Percentiles rank a stretch among this genome's conserved stretches.
Conservation (phyloP, 441 rosid species). For the Arabidopsis lyrata region DNA sequence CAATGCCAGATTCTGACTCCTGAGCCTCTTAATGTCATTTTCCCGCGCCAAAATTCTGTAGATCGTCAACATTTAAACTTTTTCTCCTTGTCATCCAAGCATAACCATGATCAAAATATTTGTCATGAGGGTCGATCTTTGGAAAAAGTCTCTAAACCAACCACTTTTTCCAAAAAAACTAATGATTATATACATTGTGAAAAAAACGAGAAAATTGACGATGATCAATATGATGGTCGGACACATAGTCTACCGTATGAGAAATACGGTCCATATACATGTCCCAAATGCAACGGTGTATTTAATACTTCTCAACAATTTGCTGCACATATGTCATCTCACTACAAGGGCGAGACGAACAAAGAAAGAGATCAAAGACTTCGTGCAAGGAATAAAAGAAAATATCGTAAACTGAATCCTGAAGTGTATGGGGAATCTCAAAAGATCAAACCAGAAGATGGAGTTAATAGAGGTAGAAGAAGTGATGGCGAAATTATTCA, state of each 20-base stretch:
- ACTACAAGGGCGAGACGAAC: conserved; percentile 36
- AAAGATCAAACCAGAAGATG: neutral
- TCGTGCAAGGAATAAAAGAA: conserved; percentile 31
- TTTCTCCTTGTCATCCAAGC: conserved; percentile 12
- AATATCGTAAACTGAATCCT: neutral
- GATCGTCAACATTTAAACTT: conserved; percentile 7
- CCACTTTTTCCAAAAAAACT: neutral
- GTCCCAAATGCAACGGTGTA: conserved; percentile 32
- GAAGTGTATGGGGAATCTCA: conserved; percentile 1
- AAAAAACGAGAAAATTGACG: neutral
- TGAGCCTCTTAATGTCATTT: conserved; percentile 6
- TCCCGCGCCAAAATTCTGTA: neutral
- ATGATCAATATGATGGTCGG: conserved; percentile 28
- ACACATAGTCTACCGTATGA: conserved; percentile 36
- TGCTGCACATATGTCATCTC: conserved; percentile 36
- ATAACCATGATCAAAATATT: neutral
- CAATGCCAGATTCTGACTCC: neutral
- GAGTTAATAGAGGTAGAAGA: neutral
- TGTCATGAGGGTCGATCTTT: conserved; percentile 1
- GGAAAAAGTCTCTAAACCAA: neutral
- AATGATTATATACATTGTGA: neutral
- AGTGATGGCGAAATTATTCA: neutral
- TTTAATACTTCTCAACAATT: conserved; percentile 36
- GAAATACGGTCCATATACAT: conserved; percentile 39
- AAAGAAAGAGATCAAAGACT: conserved; percentile 17